Evolutionary conservation across 148 eudicot species (phyloP).

Genomic region (Bassia scoparia): DNA sequence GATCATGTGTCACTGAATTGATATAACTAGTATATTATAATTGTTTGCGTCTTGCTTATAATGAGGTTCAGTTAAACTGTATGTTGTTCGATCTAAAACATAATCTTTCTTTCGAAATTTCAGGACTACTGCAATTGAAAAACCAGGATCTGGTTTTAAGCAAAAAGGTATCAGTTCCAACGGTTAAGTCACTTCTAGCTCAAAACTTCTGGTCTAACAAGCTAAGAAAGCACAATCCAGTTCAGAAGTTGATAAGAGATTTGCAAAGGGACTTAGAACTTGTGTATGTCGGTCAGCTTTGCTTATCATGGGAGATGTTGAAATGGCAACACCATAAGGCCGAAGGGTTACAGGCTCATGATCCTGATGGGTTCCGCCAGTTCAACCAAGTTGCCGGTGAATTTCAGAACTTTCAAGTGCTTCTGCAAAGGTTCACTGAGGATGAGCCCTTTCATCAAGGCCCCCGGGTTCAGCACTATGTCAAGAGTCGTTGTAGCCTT

Average conservation of each 20-base stretch:
- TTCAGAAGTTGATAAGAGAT: conserved; percentile 45
- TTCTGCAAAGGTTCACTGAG: conserved; percentile 66
- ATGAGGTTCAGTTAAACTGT: too few relatives aligned
- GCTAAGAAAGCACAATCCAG: conserved; percentile 50
- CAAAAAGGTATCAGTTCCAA: conserved; percentile 44
- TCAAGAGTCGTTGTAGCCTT: conserved; percentile 44
- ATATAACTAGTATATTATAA: too few relatives aligned
- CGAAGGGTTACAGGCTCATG: conserved; percentile 44
- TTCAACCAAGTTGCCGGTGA: conserved; percentile 65
- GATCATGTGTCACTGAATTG: too few relatives aligned
- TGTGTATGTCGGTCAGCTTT: conserved; percentile 72
- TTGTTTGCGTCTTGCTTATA: too few relatives aligned
- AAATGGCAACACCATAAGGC: conserved; percentile 65
- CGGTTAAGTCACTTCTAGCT: conserved; percentile 40
- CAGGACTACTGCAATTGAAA: conserved; percentile 70
- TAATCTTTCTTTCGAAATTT: background rate
- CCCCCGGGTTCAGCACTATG: conserved; percentile 61
- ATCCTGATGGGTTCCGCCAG: conserved; percentile 41
- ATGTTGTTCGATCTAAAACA: too few relatives aligned
- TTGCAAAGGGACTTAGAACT: conserved; percentile 59
- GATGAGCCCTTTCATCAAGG: conserved; percentile 79
- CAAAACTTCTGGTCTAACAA: conserved; percentile 55
- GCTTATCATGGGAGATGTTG: conserved; percentile 89
- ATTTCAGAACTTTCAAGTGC: conserved; percentile 82
- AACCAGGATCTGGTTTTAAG: conserved; percentile 40